These are phyloP conservation scores for Diutina sp. DNA, from an alignment of 1,139 yeast genomes.

Conservation along the genomic window DNA sequence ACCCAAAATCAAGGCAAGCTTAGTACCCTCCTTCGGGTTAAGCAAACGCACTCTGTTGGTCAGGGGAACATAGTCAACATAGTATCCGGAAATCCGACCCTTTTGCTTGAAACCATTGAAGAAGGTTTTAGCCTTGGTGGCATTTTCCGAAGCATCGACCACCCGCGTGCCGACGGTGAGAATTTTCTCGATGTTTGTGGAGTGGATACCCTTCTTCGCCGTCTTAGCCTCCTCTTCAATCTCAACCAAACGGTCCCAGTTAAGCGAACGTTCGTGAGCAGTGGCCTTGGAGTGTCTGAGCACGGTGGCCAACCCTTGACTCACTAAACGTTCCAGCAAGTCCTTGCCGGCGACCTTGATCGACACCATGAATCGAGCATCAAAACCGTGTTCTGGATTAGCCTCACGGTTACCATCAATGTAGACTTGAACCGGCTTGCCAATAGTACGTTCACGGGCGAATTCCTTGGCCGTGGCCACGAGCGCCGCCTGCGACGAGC, in stretches of 20 bases:
- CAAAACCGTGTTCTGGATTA: constrained; percentile 42
- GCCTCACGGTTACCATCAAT: constrained; percentile 60
- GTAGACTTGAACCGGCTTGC: constrained; percentile 47
- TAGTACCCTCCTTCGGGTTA: constrained; percentile 62
- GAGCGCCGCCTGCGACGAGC: constrained; percentile 30
- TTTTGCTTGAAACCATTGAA: constrained; percentile 59
- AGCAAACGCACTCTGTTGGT: constrained; percentile 55
- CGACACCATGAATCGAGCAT: constrained; percentile 54
- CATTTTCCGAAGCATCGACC: constrained; percentile 71
- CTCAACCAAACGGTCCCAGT: constrained; percentile 70
- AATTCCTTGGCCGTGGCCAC: constrained; percentile 61
- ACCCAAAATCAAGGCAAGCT: constrained; percentile 60
- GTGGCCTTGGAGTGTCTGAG: constrained; percentile 67
- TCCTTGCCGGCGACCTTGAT: constrained; percentile 35
- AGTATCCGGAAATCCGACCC: constrained; percentile 45
- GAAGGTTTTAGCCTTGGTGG: constrained; percentile 62
- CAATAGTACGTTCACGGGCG: constrained; percentile 55
- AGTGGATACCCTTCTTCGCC: constrained; percentile 48
- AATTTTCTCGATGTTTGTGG: constrained; percentile 34
- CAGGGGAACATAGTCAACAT: constrained; percentile 60
- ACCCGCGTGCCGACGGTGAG: constrained; percentile 41
- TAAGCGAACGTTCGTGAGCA: constrained; percentile 51
- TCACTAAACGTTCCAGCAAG: constrained; percentile 49
- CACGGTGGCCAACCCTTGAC: constrained; percentile 65
- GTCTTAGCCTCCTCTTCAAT: constrained; percentile 51